Evolutionary conservation across 805 yeast genomes (phyloP), one percentile per base, ranked within the genome.

Genomic region (Saccharomycopsis capsularis): DNA sequence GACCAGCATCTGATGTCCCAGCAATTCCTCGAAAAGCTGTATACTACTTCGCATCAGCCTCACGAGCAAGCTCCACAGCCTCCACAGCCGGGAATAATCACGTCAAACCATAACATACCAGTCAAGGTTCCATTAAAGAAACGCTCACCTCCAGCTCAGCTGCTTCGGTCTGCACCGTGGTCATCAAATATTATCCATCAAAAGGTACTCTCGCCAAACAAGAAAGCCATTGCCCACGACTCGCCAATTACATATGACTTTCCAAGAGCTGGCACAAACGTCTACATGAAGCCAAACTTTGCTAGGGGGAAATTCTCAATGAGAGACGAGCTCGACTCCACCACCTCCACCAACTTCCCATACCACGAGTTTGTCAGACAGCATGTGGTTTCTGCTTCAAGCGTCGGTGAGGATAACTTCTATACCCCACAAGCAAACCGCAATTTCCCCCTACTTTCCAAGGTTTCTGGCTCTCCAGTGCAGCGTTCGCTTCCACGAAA

Each of bases 161-260:
- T n/a, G n/a, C n/a, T n/a, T n/a, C n/a, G n/a, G n/a, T n/a, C n/a
- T n/a, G n/a, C n/a, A n/a, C n/a, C n/a, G n/a, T n/a, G n/a, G n/a
- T 9, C 7, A 9, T 29, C 32, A 7, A 29, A 29, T 29, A 29
- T 29, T 29, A 13, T 29, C 23, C 37, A n/a, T 13, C 47, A 32
- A 21, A 43, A 29, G 21, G 34, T 43, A n/a, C 18, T 34, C 24
- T 38, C 45, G 1, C 40, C 16, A 6, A 19, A 29, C 7, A 44
- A 38, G 18, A n/a, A 5, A 7, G 9, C 45, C 11, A 43, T 18
- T 16, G 22, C 7, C 11, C 30, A 29, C 23, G 52, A 49, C 7
- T 40, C 46, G 19, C 52, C 52, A 13, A 49, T 49, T 32, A 40
- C 46, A 21, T 49, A 49, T 23, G 46, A 44, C 7, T 49, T 49